Base-by-base conservation (phyloP, 73 alveolate genomes). In the Symbiodinium natans region DNA sequence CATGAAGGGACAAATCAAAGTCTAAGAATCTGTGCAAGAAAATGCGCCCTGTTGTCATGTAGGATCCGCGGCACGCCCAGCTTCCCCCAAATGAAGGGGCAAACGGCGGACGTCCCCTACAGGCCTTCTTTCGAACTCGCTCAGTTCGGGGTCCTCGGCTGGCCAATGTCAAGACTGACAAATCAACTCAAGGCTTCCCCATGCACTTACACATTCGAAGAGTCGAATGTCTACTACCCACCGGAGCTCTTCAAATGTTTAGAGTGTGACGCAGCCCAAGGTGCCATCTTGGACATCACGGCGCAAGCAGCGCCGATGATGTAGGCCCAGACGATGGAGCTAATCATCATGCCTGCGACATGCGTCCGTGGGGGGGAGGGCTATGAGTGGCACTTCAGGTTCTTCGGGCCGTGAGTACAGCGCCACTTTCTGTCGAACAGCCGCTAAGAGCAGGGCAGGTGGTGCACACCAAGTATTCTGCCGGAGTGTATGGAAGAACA, bases 261-360 rank as follows among this genome's bases (percentile, higher is more conserved):
- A n/a, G n/a, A n/a, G n/a, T n/a, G 71, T 29, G n/a, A 23, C 23
- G 71, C 71, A 52, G 71, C 31, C 71, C n/a, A 29, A 52, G 71
- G 42, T 34, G 40, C 94, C 94, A 86, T 86, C 56, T 86, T 86
- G 29, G 94, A 86, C 94, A 86, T 86, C 94, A 86, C 94, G 48
- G 94, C 94, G 41, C 94, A 86, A 6, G 94, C 94, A 2, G 94
- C 94, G 34, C 94, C 94, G 83, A 86, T 86, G 94, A 86, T 86
- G 83, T 86, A 86, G 56, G 94, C 94, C 94, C 94, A 86, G 27
- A 86, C 94, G 34, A 86, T 86, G 41, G 94, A 86, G 94, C 94
- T 86, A 83, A 86, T 86, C 94, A 86, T 43, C 94, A 86, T 86
- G 74, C 94, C 94, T 86, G 83, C 27, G 17, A 31, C 40, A n/a